These are phyloP conservation scores for Gossypium mustelinum DNA, from an alignment of 345 rosid species.

Conservation along the genomic window DNA sequence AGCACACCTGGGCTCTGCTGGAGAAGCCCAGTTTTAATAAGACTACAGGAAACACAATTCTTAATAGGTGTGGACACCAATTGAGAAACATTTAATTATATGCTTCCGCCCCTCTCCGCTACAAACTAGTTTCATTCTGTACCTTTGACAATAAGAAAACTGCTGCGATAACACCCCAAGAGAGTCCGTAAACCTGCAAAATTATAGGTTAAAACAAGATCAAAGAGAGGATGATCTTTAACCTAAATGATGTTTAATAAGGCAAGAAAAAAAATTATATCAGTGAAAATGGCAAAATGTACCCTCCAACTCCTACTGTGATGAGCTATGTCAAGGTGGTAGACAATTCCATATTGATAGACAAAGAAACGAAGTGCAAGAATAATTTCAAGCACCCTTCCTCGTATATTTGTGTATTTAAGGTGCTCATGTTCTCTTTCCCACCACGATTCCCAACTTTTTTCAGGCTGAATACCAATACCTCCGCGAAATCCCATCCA, in stretches of 20 bases:
- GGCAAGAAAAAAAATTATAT: neutral
- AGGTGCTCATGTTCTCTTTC: slow-evolving; percentile 17
- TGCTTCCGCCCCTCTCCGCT: neutral
- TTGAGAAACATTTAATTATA: neutral
- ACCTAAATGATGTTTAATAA: neutral
- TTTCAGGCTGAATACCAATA: slow-evolving; percentile 15
- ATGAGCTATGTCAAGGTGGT: slow-evolving; percentile 14
- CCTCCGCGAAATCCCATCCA: slow-evolving; percentile 17
- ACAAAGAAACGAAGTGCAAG: slow-evolving; percentile 17
- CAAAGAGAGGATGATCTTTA: neutral
- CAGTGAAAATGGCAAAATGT: slow-evolving; percentile 10
- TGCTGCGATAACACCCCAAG: slow-evolving; percentile 69
- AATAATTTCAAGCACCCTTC: slow-evolving; percentile 11
- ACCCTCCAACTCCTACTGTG: slow-evolving; percentile 18
- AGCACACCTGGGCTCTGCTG: neutral
- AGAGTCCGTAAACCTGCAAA: slow-evolving; percentile 76
- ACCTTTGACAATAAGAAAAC: slow-evolving; percentile 83
- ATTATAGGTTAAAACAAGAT: slow-evolving; percentile 9
- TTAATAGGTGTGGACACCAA: neutral
- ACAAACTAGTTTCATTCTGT: slow-evolving; percentile 13
- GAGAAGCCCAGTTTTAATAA: neutral
- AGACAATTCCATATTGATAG: slow-evolving; percentile 19
- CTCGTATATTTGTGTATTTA: neutral
- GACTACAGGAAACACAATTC: neutral
- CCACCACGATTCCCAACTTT: slow-evolving; percentile 23